Evolutionary conservation across 2,329 filamentous ascomycete genomes (phyloP).

Genomic region (Penicillium sp.): DNA sequence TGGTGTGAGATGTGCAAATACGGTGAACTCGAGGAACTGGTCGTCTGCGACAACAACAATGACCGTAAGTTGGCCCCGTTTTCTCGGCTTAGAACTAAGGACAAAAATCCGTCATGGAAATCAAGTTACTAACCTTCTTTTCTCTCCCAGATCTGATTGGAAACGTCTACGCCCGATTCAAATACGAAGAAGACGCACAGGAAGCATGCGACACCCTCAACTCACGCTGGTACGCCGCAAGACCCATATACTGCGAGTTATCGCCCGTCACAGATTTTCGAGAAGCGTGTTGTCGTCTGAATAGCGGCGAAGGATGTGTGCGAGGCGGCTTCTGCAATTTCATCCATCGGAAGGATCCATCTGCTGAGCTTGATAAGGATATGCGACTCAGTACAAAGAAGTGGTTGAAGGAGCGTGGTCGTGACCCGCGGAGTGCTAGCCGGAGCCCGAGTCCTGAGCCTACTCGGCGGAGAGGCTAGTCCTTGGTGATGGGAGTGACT

Average conservation of each 20-base stretch:
- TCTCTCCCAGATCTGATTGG: conserved; percentile 75
- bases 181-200: conserved; percentile 97
- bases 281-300: conserved; percentile 94
- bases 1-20: conserved; percentile 99
- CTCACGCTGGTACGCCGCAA: conserved; percentile 91
- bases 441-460: conserved; percentile 87
- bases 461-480: conserved; percentile 67
- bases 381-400: conserved; percentile 89
- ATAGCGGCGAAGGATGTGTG: conserved; percentile 92
- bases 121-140: conserved; percentile 14
- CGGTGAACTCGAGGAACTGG: conserved; percentile 93
- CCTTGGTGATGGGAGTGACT: background rate
- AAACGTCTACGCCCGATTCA: conserved; percentile 99
- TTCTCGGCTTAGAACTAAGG: background rate
- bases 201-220: conserved; percentile 92
- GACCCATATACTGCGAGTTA: conserved; percentile 97
- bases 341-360: conserved; percentile 95
- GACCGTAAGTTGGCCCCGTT: conserved; percentile 66
- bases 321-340: conserved; percentile 98
- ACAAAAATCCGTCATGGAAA: background rate
- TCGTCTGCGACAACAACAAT: conserved; percentile 99
- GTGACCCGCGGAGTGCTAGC: conserved; percentile 78
- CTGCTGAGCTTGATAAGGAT: conserved; percentile 83
- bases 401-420: conserved; percentile 82
- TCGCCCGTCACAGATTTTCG: conserved; percentile 96